Percentiles rank a stretch among this genome's conserved stretches.
These are phyloP conservation scores for Sclerotiophoma versabilis DNA, from an alignment of 2,329 filamentous ascomycete species.

Conservation along the genomic window DNA sequence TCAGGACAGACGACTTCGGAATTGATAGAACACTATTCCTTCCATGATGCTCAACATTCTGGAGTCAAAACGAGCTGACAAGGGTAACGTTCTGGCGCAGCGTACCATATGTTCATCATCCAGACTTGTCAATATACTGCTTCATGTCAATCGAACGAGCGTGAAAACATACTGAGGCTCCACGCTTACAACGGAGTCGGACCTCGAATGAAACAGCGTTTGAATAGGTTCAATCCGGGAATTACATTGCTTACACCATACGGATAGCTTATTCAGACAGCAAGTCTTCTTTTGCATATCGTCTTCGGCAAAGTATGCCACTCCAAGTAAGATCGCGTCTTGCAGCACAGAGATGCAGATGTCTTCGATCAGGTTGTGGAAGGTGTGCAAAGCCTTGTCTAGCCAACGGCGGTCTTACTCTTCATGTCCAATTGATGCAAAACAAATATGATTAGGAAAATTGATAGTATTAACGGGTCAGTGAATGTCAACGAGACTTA, in stretches of 20 bases:
- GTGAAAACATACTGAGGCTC: no score
- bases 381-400: constrained; percentile 4
- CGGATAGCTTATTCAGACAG: constrained; percentile 11
- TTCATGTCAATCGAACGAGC: not conserved
- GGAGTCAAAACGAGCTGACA: constrained; percentile 6
- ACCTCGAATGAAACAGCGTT: constrained; percentile 3
- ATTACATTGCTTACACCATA: constrained; percentile 6
- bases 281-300: constrained; percentile 5
- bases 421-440: not conserved
- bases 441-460: constrained; percentile 4
- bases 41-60: constrained; percentile 2
- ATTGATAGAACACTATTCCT: constrained; percentile 1
- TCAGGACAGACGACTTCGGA: not conserved
- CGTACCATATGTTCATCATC: constrained; percentile 10
- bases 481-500: not conserved
- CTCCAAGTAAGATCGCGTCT: constrained; percentile 7
- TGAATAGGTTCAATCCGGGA: not conserved
- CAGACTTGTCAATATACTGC: constrained; percentile 12
- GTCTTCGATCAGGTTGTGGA: not conserved
- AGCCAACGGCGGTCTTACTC: constrained; percentile 6
- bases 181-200: constrained; percentile 1
- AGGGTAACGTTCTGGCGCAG: constrained; percentile 2
- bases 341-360: constrained; percentile 8
- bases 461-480: not conserved
- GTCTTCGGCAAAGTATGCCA: constrained; percentile 11